Evolutionary conservation across 768 basidiomycete species (phyloP), one percentile per base, ranked within the genome.

Genomic region (Suillus clintonianus): DNA sequence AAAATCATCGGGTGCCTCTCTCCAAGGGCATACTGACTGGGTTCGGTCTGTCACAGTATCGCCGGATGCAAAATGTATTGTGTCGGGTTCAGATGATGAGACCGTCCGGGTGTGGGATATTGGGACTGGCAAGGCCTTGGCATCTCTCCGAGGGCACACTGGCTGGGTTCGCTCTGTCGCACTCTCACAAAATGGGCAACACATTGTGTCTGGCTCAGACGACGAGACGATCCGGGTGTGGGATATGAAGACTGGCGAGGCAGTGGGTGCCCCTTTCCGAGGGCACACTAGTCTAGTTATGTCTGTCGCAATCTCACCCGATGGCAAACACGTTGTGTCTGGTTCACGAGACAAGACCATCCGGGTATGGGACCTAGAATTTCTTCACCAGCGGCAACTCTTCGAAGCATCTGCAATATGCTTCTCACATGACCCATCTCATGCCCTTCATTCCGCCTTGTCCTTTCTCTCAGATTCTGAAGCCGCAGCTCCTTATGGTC

Each of bases 1-100:
- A 3, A 68, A 65, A 24, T 62, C 65, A 8, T 48, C 75, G 63
- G 56, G 43, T 58, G 70, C 64, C 1, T 68, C 63, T 1, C 67
- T 65, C 32, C 19, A 10, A 36, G 64, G 48, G 5, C 64, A 65
- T 41, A 39, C 7, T 8, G 34, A 57, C 14, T 27, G 27, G 3
- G 9, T 60, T 34, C 50, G 4, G 19, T 47, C 47, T 7, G 59
- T 60, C n/a, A 47, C 59, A n/a, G 24, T 60, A 19, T 60, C 59
- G 2, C 47, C 59, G 24, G 59, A 60, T n/a, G 19, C 30, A 6
- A n/a, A n/a, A 50, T 15, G n/a, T 22, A 22, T 60, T 24, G 47
- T 48, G 10, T 60, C 47, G 19, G 47, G 59, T 37, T 47, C 47
- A 24, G 47, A 24, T 13, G 47, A 47, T 13, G 14, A 10, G 2